Evolutionary conservation across 352 stramenopile genomes (phyloP).

Genomic region (Pythium scleroteichum): DNA sequence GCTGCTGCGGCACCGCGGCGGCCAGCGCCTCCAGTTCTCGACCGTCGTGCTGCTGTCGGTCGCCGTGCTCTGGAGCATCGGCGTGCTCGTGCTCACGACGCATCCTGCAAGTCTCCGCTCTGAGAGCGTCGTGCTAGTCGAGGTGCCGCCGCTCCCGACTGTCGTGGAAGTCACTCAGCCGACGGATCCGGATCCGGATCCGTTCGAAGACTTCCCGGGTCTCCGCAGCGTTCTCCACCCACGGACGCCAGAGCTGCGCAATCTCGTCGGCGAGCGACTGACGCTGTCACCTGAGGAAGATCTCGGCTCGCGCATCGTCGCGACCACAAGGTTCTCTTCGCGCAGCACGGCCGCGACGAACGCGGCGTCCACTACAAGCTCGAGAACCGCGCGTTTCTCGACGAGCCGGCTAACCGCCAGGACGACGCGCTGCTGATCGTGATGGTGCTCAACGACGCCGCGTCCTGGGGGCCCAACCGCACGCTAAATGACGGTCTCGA

Average conservation of each 20-base stretch:
- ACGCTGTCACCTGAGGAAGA: background rate
- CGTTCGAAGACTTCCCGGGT: background rate
- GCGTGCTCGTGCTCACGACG: no score
- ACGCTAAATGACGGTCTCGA: slow-evolving; percentile 32
- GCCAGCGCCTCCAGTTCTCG: no score
- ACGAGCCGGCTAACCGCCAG: background rate
- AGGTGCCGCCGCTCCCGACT: no score
- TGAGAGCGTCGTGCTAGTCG: no score
- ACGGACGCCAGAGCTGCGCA: background rate
- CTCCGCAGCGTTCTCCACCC: background rate
- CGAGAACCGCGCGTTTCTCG: background rate
- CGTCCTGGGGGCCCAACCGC: slow-evolving; percentile 39
- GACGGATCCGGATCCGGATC: background rate
- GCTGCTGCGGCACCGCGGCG: no score
- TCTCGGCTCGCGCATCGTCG: background rate
- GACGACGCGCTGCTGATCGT: slow-evolving; percentile 34
- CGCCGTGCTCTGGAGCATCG: no score
- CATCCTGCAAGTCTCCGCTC: no score
- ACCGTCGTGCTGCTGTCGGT: no score
- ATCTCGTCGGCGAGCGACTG: background rate
- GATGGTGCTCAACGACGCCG: slow-evolving; percentile 34
- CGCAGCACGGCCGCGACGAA: slow-evolving; percentile 10
- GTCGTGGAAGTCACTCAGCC: no score
- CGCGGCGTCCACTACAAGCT: slow-evolving; percentile 16
- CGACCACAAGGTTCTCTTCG: no score